phyloP scores from a whole-genome alignment of 163 green algal species.

The Scenedesmus sp. region DNA sequence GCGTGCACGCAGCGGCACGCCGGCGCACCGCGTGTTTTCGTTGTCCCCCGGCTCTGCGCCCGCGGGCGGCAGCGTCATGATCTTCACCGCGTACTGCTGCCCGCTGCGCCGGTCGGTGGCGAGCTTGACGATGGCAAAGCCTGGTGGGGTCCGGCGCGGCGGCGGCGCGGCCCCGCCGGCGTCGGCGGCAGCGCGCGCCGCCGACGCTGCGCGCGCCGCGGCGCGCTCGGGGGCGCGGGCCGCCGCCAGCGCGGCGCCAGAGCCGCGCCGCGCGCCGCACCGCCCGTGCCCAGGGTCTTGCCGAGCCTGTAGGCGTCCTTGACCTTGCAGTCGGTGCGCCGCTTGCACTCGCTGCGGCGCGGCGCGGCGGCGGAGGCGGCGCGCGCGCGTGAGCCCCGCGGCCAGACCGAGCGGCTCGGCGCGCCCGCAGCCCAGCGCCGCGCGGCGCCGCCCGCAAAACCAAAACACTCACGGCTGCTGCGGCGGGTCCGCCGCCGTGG shows the following conservation, averaged over 20 bases:
- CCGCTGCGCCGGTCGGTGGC: constrained; percentile 69
- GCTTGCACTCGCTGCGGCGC: constrained; percentile 56
- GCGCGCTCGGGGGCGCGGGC: background rate
- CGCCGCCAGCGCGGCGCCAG: background rate
- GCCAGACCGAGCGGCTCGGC: no score
- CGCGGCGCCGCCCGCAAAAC: background rate
- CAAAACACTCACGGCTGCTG: background rate
- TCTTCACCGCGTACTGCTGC: constrained; percentile 77
- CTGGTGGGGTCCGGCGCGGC: no score
- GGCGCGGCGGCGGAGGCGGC: background rate
- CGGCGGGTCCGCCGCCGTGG: background rate
- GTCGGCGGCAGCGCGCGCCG: no score
- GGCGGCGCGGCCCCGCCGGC: no score
- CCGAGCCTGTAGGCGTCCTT: constrained; percentile 85
- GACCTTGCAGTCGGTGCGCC: constrained; percentile 70
- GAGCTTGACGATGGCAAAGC: constrained; percentile 85
- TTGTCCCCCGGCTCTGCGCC: constrained; percentile 70
- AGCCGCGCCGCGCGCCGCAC: no score
- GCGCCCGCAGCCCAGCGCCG: background rate
- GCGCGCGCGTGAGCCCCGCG: no score
- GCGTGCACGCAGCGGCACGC: no score
- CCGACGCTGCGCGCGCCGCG: no score
- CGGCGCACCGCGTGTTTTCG: constrained; percentile 72
- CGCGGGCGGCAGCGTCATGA: constrained; percentile 71
- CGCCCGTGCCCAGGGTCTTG: constrained; percentile 83